Percentiles rank a stretch among this genome's conserved stretches.
These are phyloP conservation scores for Lyophyllum decastes DNA, from an alignment of 768 basidiomycete species.

Conservation along the genomic window DNA sequence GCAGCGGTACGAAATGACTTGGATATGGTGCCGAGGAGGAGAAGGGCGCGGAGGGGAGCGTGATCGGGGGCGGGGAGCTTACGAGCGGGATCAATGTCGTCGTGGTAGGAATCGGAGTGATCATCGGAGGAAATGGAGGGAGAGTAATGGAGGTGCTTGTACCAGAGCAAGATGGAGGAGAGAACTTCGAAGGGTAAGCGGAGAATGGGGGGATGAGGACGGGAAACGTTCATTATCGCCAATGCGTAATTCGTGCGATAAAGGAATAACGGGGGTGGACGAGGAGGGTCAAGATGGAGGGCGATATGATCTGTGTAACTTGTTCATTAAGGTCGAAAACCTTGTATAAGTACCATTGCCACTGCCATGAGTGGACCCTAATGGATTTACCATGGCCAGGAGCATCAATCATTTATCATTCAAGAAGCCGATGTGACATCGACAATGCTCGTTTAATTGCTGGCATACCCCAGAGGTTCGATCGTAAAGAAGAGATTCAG, in stretches of 20 bases:
- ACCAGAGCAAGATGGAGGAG: conserved; percentile 10
- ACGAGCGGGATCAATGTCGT: background rate
- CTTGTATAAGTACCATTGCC: background rate
- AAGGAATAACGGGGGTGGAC: background rate
- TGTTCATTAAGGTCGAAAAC: background rate
- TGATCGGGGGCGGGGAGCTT: background rate
- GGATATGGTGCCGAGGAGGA: conserved; percentile 12
- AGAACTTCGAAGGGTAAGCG: conserved; percentile 13
- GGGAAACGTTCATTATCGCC: background rate
- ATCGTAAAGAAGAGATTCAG: no score
- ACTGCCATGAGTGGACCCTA: background rate
- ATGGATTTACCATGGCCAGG: no score
- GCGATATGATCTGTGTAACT: background rate
- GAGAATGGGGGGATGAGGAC: background rate
- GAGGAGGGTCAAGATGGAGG: background rate
- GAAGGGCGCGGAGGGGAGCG: background rate
- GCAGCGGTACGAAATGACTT: conserved; percentile 3
- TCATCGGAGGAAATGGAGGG: background rate
- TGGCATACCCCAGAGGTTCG: no score
- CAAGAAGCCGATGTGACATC: no score
- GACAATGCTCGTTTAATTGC: no score
- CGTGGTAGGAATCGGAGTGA: background rate
- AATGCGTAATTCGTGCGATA: background rate
- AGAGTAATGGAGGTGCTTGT: background rate
- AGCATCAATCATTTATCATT: no score